Percentiles rank a stretch among this genome's conserved stretches.
These are phyloP conservation scores for Candolleomyces eurysporus DNA, from an alignment of 768 basidiomycete genomes.

Conservation along the genomic window DNA sequence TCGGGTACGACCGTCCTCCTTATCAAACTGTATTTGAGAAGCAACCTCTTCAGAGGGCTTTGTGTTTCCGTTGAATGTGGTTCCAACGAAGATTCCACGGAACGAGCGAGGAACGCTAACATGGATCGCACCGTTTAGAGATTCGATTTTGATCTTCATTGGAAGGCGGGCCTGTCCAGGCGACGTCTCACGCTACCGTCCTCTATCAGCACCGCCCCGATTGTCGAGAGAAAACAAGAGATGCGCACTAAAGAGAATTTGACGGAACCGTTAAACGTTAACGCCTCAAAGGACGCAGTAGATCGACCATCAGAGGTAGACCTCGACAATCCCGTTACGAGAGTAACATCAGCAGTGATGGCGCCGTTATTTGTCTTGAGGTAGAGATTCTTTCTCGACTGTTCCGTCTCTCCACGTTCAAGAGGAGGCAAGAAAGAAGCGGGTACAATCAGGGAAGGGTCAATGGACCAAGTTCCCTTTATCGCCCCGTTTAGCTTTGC, in stretches of 20 bases:
- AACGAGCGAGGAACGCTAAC: slow-evolving; percentile 40
- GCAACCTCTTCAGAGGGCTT: slow-evolving; percentile 32
- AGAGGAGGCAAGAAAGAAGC: not conserved
- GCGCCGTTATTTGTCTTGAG: not conserved
- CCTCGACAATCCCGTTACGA: not conserved
- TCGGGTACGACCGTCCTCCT: slow-evolving; percentile 27
- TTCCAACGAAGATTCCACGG: slow-evolving; percentile 34
- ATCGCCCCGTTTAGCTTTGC: not conserved
- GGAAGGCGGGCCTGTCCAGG: slow-evolving; percentile 16
- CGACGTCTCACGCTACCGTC: not conserved
- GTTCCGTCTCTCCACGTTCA: not conserved
- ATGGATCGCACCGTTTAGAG: slow-evolving; percentile 31
- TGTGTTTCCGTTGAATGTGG: slow-evolving; percentile 29
- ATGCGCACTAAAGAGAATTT: not conserved
- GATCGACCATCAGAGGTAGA: not conserved
- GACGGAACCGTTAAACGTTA: not conserved
- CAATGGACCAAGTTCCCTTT: not conserved
- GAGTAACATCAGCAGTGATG: not conserved
- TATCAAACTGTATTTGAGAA: slow-evolving; percentile 28
- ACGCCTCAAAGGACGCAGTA: not conserved
- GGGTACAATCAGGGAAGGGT: not conserved
- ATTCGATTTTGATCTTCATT: slow-evolving; percentile 21
- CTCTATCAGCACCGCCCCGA: not conserved
- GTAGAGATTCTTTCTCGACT: not conserved
- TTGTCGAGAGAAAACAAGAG: not conserved